Evolutionary conservation across 2,329 filamentous ascomycete species (phyloP).

Genomic region (Apiospora saccharicola): DNA sequence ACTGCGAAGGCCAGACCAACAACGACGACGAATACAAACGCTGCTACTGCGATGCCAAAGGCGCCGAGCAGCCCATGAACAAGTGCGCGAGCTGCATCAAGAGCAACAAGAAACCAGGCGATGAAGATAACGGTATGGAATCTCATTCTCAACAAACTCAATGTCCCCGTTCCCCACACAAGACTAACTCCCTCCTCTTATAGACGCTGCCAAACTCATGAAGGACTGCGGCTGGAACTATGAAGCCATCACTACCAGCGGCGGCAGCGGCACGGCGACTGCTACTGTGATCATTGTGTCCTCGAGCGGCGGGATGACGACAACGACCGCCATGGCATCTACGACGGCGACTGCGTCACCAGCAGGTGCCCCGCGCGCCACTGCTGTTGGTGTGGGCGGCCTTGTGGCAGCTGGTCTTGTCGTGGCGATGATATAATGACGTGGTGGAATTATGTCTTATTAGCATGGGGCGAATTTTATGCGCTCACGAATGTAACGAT

Average conservation of each 20-base stretch:
- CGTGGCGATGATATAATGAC: not conserved
- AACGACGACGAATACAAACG: slow-evolving; percentile 30
- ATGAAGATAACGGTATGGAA: slow-evolving; percentile 30
- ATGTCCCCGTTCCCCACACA: too few species aligned
- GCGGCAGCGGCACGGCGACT: not conserved
- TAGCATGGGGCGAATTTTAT: not conserved
- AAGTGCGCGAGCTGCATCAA: slow-evolving; percentile 34
- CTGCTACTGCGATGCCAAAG: slow-evolving; percentile 31
- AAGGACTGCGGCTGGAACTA: slow-evolving; percentile 35
- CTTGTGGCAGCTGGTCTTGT: not conserved
- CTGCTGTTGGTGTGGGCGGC: not conserved
- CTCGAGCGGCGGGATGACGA: not conserved
- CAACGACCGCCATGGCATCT: not conserved
- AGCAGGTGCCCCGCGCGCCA: not conserved
- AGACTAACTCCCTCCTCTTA: too few species aligned
- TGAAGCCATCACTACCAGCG: not conserved
- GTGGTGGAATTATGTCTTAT: not conserved
- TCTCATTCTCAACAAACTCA: too few species aligned
- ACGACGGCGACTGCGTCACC: not conserved
- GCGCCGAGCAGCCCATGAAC: slow-evolving; percentile 28
- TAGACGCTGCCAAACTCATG: slow-evolving; percentile 35
- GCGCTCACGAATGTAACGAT: not conserved
- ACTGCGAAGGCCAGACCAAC: slow-evolving; percentile 30
- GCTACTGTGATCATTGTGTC: not conserved
- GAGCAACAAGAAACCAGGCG: slow-evolving; percentile 28